Percentiles rank a stretch among this genome's conserved stretches.
Evolutionary conservation across 2,329 filamentous ascomycete species (phyloP).

Genomic region (Penicillium paneum): DNA sequence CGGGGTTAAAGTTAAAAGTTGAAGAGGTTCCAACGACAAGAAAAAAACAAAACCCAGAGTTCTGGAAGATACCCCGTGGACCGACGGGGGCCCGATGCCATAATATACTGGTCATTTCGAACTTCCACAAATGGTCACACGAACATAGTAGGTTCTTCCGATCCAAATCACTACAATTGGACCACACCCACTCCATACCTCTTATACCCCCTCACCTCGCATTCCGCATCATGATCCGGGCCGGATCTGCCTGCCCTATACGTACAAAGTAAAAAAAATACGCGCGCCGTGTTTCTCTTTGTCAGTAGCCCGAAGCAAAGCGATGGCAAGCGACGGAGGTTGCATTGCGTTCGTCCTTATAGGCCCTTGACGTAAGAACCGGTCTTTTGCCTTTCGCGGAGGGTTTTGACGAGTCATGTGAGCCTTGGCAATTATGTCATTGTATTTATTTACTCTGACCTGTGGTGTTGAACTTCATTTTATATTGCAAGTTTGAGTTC

Average conservation of each 20-base stretch:
- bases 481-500: background rate
- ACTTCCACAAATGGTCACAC: background rate
- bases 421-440: conserved; percentile 9
- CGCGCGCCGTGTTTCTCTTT: conserved; percentile 25
- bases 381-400: background rate
- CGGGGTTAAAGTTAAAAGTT: background rate
- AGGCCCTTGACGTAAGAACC: conserved; percentile 16
- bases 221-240: conserved; percentile 12
- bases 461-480: background rate
- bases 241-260: conserved; percentile 13
- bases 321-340: conserved; percentile 32
- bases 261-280: conserved; percentile 1
- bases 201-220: background rate
- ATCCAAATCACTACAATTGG: background rate
- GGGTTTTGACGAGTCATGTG: conserved; percentile 13
- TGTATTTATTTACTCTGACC: background rate
- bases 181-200: background rate
- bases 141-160: background rate
- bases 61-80: background rate
- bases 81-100: conserved; percentile 7
- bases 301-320: conserved; percentile 33
- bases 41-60: background rate
- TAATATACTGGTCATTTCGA: background rate
- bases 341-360: conserved; percentile 12
- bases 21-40: conserved; percentile 1